phyloP scores from a whole-genome alignment of 1,284 basidiomycete species.

The Ceratobasidium sp. region DNA sequence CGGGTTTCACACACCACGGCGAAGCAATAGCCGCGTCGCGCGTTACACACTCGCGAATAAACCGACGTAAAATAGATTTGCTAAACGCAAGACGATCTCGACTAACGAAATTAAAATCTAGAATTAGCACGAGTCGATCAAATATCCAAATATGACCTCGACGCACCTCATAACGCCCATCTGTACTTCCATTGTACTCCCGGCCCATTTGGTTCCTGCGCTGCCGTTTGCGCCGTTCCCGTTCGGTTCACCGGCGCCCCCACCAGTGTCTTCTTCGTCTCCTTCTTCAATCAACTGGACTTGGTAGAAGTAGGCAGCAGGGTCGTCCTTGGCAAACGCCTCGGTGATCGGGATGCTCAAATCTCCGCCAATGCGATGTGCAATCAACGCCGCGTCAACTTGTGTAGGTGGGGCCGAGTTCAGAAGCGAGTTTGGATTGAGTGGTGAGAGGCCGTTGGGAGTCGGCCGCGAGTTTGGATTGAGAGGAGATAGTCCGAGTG shows the following conservation, averaged over 20 bases:
- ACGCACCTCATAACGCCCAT: constrained; percentile 80
- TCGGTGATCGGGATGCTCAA: constrained; percentile 77
- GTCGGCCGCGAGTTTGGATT: constrained; percentile 37
- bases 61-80: constrained; percentile 94
- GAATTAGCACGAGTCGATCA: neutral
- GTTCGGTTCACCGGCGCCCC: constrained; percentile 12
- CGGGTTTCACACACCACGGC: constrained; percentile 92
- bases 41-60: constrained; percentile 92
- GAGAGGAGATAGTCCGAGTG: constrained; percentile 39
- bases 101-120: constrained; percentile 53
- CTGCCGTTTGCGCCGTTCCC: neutral
- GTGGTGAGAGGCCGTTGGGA: constrained; percentile 44
- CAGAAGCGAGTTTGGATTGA: constrained; percentile 35
- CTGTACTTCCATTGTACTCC: constrained; percentile 81
- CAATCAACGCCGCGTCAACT: constrained; percentile 42
- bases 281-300: constrained; percentile 84
- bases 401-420: constrained; percentile 1
- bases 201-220: constrained; percentile 52
- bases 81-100: constrained; percentile 95
- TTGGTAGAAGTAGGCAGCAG: constrained; percentile 84
- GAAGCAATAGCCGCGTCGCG: constrained; percentile 90
- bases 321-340: constrained; percentile 76
- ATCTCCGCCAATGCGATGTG: constrained; percentile 79
- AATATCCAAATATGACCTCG: neutral
- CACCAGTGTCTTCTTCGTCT: constrained; percentile 48